Evolutionary conservation across 2,329 filamentous ascomycete genomes (phyloP).

Genomic region (Aspergillus hortae): DNA sequence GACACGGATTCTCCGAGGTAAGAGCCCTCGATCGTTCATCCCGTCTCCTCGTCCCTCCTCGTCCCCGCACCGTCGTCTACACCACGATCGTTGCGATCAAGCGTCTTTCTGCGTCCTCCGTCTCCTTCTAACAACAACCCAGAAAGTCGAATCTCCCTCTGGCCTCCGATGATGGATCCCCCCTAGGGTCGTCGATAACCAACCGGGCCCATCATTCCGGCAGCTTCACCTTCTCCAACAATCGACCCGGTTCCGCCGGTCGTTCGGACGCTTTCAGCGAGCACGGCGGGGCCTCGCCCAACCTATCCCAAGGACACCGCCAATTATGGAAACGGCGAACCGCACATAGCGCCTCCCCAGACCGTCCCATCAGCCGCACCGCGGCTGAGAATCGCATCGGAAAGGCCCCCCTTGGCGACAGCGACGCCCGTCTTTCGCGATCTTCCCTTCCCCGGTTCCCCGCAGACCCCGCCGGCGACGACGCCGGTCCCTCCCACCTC

Average conservation of each 20-base stretch:
- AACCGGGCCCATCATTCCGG: constrained; percentile 16
- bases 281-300: constrained; percentile 5
- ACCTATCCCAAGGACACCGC: constrained; percentile 4
- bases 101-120: neutral
- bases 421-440: constrained; percentile 10
- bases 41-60: no score
- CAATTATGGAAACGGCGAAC: constrained; percentile 7
- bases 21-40: no score
- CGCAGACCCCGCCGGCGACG: constrained; percentile 4
- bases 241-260: constrained; percentile 13
- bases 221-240: constrained; percentile 12
- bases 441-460: constrained; percentile 10
- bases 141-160: constrained; percentile 11
- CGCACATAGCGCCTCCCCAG: constrained; percentile 6
- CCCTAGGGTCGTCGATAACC: constrained; percentile 11
- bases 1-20: neutral
- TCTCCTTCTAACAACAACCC: constrained; percentile 6
- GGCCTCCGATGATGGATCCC: constrained; percentile 13
- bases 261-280: constrained; percentile 13
- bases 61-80: no score
- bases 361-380: constrained; percentile 8
- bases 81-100: no score
- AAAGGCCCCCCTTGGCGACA: constrained; percentile 8
- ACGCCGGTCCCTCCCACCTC: constrained; percentile 5
- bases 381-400: constrained; percentile 9